Evolutionary conservation across 176 grass and related monocot species (phyloP), one percentile per base, ranked within the genome.

Genomic region (Cocos nucifera): DNA sequence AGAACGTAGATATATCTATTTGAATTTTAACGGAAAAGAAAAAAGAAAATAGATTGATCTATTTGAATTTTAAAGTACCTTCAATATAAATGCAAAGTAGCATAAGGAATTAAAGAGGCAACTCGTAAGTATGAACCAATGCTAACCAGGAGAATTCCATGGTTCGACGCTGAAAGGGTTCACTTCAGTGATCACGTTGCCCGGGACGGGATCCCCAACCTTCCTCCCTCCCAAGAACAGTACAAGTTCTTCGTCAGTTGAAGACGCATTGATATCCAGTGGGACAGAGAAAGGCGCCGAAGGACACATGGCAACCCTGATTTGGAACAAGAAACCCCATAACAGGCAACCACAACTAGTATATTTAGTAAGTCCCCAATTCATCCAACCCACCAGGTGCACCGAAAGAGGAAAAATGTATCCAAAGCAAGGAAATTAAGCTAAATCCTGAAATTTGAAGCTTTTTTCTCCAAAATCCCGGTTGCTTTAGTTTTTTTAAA

Each of bases 221-320:
- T 78, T 73, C 65, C 73, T 74, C 58, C 68, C 73, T 0, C 61
- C 65, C 26, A 86, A 21, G 57, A 81, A 86, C 21, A 54, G 71
- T n/a, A 86, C 25, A 61, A 66, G 74, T 49, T 86, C 74, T 67
- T 74, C 83, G 29, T 70, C 74, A 9, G 50, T 69, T 59, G 73
- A 86, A 69, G 44, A 64, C 27, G 29, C 19, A 18, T 15, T 62
- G 53, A 86, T 74, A 15, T 50, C 60, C 19, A 57, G 49, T 55
- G 51, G 39, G 50, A 28, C 16, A 49, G 75, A 71, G 15, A 60
- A 27, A 60, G 54, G 32, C 60, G 49, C 3, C 17, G 55, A 53
- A 64, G 74, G 30, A 29, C 56, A 58, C 78, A 77, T 77, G 69
- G 65, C 68, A 54, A 10, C 50, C 65, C 78, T 77, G 24, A 61